These are phyloP conservation scores for Calonectria henricotiae DNA, from an alignment of 2,329 filamentous ascomycete genomes.

Conservation along the genomic window DNA sequence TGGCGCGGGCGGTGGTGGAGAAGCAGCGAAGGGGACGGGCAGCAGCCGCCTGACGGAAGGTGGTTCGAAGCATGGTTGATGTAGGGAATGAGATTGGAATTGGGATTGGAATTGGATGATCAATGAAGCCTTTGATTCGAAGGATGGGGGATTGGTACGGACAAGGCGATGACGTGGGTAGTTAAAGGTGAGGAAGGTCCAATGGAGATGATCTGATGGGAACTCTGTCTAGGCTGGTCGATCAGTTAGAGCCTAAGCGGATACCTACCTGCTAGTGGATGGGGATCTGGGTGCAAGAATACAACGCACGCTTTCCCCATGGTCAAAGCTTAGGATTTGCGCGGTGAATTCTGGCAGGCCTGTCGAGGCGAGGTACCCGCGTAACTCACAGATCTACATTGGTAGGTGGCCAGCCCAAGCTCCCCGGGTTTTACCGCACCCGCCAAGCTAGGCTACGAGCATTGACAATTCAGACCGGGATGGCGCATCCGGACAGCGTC, in stretches of 20 bases:
- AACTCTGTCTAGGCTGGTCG: slow-evolving; percentile 24
- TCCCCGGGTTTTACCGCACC: slow-evolving; percentile 22
- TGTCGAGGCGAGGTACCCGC: slow-evolving; percentile 33
- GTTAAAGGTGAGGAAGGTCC: slow-evolving; percentile 40
- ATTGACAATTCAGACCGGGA: slow-evolving; percentile 40
- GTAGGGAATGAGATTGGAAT: slow-evolving; percentile 36
- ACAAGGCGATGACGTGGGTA: slow-evolving; percentile 51
- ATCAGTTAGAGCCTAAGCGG: slow-evolving; percentile 34
- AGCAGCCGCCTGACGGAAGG: slow-evolving; percentile 70
- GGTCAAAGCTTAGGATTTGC: not conserved
- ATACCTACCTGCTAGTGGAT: slow-evolving; percentile 21
- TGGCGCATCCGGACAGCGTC: slow-evolving; percentile 31
- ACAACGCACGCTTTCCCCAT: not conserved
- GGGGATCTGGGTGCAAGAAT: not conserved
- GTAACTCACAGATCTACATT: slow-evolving; percentile 44
- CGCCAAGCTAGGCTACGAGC: slow-evolving; percentile 42
- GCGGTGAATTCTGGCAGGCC: slow-evolving; percentile 14
- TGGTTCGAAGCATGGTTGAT: slow-evolving; percentile 77
- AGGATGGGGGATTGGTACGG: slow-evolving; percentile 32
- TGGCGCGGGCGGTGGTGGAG: slow-evolving; percentile 74
- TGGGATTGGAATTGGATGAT: slow-evolving; percentile 35
- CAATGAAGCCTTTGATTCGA: slow-evolving; percentile 33
- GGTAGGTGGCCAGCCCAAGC: slow-evolving; percentile 14
- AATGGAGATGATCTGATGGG: slow-evolving; percentile 50
- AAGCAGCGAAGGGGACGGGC: slow-evolving; percentile 74